Conservation (phyloP, 768 basidiomycete genomes). For the Epithele typhae region DNA sequence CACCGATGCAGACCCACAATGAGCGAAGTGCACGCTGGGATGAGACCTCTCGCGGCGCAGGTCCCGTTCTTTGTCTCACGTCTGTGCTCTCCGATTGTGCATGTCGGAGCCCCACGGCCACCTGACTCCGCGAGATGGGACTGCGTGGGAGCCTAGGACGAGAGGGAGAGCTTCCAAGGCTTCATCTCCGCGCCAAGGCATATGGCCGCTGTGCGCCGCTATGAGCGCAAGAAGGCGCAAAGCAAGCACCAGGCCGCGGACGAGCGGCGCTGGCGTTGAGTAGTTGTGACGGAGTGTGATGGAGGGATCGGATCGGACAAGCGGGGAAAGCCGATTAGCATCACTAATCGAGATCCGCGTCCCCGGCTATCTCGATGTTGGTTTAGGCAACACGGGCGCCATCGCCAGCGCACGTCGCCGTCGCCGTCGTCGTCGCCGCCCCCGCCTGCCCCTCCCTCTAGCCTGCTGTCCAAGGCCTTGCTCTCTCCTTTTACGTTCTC, state of each 20-base stretch:
- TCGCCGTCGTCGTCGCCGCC: no score
- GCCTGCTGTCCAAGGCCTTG: no score
- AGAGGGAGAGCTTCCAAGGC: no score
- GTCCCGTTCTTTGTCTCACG: slow-evolving; percentile 2
- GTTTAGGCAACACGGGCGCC: background rate
- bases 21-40: no score
- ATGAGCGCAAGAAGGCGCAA: no score
- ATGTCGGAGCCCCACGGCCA: background rate
- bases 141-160: no score
- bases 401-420: slow-evolving; percentile 3
- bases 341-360: slow-evolving; percentile 8
- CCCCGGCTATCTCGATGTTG: slow-evolving; percentile 11
- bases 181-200: no score
- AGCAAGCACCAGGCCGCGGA: background rate
- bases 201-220: no score
- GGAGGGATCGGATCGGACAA: slow-evolving; percentile 9
- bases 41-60: no score
- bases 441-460: no score
- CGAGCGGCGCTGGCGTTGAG: slow-evolving; percentile 2
- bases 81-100: background rate
- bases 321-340: slow-evolving; percentile 12
- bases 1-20: no score
- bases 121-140: no score
- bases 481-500: background rate
- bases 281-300: slow-evolving; percentile 7